Base-by-base conservation (phyloP, 768 basidiomycete species). In the Termitomyces eurrhizus region DNA sequence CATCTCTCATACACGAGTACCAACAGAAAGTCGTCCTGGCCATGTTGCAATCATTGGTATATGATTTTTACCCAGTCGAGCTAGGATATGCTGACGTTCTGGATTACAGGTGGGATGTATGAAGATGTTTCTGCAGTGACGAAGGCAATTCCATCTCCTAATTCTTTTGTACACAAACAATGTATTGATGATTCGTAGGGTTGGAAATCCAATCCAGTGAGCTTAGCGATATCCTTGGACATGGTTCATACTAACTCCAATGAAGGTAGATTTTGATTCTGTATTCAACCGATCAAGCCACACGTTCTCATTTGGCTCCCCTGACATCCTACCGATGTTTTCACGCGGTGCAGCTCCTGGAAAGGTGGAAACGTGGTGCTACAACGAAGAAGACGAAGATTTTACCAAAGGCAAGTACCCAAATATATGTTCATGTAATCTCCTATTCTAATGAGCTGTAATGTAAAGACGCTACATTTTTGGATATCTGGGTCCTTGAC, bases 241-340 rank as follows among this genome's bases (percentile, higher is more conserved):
- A 50, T 33, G 46, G 64, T 64, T 60, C 77, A 44, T 52, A 56
- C 57, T 62, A 18, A 62, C n/a, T 16, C 2, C 58, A 21, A 32
- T 35, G 12, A 53, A 80, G 79, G 78, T 94, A 53, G 84, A 92
- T 66, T 94, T 95, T 69, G 92, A 95, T 71, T 92, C 91, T 1
- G 85, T 94, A 14, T 92, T 95, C 72, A 95, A 94, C 67, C 88
- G 86, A 66, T 92, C 91, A 2, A 82, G 79, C 42, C 75, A 80
- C 24, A 91, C 91, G 0, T 95, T 85, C 68, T 88, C 90, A 1
- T 94, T 95, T 61, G 93, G 93, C 0, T 90, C 89, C 2, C 93
- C 93, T 0, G 93, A 95, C 70, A 95, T 95, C 55, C 72, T 94
- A 5, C 92, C 91, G 2, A 94, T 95, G 88, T 95, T 95, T 66